Evolutionary conservation across 2,329 filamentous ascomycete genomes (phyloP).

Genomic region (Fusarium siculi): DNA sequence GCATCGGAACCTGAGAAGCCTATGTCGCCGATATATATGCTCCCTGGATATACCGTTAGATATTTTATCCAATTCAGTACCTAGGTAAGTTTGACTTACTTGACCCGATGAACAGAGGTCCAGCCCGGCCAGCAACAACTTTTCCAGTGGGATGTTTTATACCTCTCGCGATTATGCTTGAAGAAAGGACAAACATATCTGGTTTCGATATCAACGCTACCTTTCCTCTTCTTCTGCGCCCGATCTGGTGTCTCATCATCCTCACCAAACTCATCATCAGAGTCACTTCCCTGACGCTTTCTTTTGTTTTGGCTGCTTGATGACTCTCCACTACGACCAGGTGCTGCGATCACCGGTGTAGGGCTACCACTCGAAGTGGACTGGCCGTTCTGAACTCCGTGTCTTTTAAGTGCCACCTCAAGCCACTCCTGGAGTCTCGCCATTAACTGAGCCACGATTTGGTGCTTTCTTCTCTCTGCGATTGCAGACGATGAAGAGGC

Average conservation of each 20-base stretch:
- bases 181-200: conserved; percentile 4
- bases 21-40: neutral
- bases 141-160: neutral
- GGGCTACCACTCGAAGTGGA: neutral
- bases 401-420: rapidly evolving
- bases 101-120: neutral
- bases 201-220: no score
- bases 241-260: neutral
- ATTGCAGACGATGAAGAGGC: neutral
- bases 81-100: neutral
- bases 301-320: neutral
- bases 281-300: neutral
- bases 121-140: neutral
- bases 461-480: neutral
- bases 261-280: neutral
- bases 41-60: neutral
- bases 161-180: neutral
- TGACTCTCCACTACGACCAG: neutral
- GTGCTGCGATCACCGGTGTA: neutral
- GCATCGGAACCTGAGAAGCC: neutral
- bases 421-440: neutral
- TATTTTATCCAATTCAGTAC: rapidly evolving
- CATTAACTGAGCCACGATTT: neutral
- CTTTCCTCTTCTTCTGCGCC: neutral
- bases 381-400: neutral